Base-by-base conservation (phyloP, 2,329 filamentous ascomycete genomes). In the Penicillium sp. region DNA sequence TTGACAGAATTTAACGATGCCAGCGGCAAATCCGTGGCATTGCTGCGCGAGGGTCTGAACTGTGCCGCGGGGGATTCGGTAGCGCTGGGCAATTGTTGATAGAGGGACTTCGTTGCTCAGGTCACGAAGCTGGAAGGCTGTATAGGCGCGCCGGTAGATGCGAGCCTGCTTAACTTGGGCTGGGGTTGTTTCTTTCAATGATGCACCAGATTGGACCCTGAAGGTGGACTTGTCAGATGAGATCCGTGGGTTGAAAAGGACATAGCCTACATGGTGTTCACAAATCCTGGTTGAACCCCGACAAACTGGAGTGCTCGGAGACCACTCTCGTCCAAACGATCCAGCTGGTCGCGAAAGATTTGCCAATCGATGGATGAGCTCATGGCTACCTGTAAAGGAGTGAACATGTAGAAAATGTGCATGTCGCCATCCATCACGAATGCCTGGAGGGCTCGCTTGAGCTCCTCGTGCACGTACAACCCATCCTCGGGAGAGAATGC, bases 391-490 rank as follows among this genome's bases (percentile, higher is more conserved):
- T 86, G 80, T 2, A 89, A 75, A 0, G 86, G 86, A 0, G 86
- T 88, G 48, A 89, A 88, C 25, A 80, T 81, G 58, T 89, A 90
- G 32, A 88, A 75, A 9, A 87, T 76, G 54, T 89, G 86, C 80
- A 90, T 83, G 47, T 90, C 86, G 3, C 84, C 82, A 56, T 89
- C 84, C 78, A 90, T 82, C 9, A 88, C 86, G 55, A 90, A 89
- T 1, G 82, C 83, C 45, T 77, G 72, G 2, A 89, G 71, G 0
- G 85, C 83, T 50, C 76, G 76, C 41, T 74, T 74, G 33, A 89
- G 71, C 60, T 90, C 86, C 31, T 78, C 72, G 51, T 88, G 72
- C 13, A 89, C 75, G 52, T 88, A 89, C 1, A 86, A 64, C 0
- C 86, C 86, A 52, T 89, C 85, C 43, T 87, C 83, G 0, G 84